Conservation (phyloP, 2,329 filamentous ascomycete genomes). For the Pezicula radicicola region DNA sequence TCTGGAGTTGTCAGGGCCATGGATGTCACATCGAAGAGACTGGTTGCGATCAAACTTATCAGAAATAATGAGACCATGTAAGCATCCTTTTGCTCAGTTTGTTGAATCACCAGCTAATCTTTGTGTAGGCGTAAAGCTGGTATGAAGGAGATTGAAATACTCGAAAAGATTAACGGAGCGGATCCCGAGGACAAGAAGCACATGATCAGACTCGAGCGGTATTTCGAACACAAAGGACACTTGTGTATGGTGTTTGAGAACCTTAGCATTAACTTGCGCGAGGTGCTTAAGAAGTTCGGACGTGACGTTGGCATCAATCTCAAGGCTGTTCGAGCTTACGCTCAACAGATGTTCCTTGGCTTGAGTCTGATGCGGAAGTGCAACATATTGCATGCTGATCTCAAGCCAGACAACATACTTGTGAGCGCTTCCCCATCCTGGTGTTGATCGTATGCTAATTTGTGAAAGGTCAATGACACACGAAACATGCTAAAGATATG, state of each 20-base stretch:
- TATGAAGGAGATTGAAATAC: slow-evolving; percentile 89
- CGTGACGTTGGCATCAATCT: slow-evolving; percentile 92
- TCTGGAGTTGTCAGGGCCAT: slow-evolving; percentile 89
- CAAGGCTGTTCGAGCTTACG: slow-evolving; percentile 81
- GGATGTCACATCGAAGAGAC: slow-evolving; percentile 68
- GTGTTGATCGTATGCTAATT: slow-evolving; percentile 9
- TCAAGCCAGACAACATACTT: slow-evolving; percentile 97
- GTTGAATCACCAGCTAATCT: slow-evolving; percentile 18
- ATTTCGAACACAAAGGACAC: slow-evolving; percentile 93
- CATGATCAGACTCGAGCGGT: slow-evolving; percentile 80
- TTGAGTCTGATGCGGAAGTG: slow-evolving; percentile 85
- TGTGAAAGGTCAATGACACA: slow-evolving; percentile 65
- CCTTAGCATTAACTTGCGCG: slow-evolving; percentile 86
- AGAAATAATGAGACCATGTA: slow-evolving; percentile 90
- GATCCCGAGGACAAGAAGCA: slow-evolving; percentile 91
- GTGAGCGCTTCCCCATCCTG: slow-evolving; percentile 14
- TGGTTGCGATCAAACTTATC: slow-evolving; percentile 98
- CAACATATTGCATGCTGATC: slow-evolving; percentile 90
- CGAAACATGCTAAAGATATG: slow-evolving; percentile 89
- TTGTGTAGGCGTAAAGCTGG: slow-evolving; percentile 69
- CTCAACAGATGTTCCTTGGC: slow-evolving; percentile 90
- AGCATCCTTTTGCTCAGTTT: slow-evolving; percentile 3
- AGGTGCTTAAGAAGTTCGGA: slow-evolving; percentile 93
- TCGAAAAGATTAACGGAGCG: slow-evolving; percentile 80
- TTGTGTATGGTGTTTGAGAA: slow-evolving; percentile 97